Conservation (phyloP, 768 basidiomycete genomes). For the Holtermanniella nyarrowii region DNA sequence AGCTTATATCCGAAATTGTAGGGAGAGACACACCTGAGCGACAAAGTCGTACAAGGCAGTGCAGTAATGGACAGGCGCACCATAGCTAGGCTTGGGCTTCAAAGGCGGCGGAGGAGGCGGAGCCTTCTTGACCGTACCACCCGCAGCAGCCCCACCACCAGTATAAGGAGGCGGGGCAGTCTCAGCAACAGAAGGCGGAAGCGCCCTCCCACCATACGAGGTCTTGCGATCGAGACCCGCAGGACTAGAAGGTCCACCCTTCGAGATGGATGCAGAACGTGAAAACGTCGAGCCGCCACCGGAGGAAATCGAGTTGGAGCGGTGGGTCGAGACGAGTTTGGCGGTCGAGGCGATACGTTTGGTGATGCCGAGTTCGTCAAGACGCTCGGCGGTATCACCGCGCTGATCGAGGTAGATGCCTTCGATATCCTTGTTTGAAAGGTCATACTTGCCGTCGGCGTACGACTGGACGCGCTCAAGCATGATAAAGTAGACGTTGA, state of each 20-base stretch:
- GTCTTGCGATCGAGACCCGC: constrained; percentile 44
- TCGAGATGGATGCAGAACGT: constrained; percentile 11
- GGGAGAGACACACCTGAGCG: constrained; percentile 56
- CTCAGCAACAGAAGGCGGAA: constrained; percentile 24
- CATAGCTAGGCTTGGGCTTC: constrained; percentile 73
- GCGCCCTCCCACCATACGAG: constrained; percentile 35
- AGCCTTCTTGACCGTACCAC: constrained; percentile 54
- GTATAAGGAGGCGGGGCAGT: constrained; percentile 49
- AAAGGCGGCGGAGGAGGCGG: constrained; percentile 88
- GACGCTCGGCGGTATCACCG: constrained; percentile 66
- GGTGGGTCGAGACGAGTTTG: constrained; percentile 36
- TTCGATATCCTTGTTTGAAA: constrained; percentile 59
- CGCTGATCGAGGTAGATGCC: constrained; percentile 67
- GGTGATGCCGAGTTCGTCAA: constrained; percentile 70
- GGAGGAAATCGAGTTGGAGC: constrained; percentile 10
- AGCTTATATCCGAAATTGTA: neutral
- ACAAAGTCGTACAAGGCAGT: constrained; percentile 90
- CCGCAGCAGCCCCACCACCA: neutral
- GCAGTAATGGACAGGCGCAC: constrained; percentile 60
- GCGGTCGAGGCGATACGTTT: constrained; percentile 71
- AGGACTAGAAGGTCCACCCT: constrained; percentile 17
- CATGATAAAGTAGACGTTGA: constrained; percentile 88
- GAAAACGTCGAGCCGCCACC: constrained; percentile 14
- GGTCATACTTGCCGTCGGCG: constrained; percentile 61
- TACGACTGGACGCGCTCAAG: constrained; percentile 88